Conservation (phyloP, 2,329 filamentous ascomycete species). For the Camillea tinctor region DNA sequence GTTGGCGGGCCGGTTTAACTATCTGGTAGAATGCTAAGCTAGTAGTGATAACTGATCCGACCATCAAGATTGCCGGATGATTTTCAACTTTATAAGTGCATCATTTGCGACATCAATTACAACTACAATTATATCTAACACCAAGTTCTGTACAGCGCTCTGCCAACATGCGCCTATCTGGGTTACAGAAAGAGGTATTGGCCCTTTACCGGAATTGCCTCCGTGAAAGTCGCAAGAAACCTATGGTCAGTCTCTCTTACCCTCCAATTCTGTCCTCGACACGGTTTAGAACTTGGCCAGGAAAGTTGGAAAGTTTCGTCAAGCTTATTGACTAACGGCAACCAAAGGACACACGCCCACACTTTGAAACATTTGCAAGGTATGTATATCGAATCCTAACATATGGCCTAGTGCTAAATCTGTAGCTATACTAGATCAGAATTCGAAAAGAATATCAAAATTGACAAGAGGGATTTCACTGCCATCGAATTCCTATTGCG, state of each 20-base stretch:
- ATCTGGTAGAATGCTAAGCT: too few species aligned
- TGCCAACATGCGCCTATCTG: constrained; percentile 62
- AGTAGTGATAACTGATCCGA: too few species aligned
- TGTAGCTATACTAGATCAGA: constrained; percentile 61
- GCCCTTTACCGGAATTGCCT: constrained; percentile 84
- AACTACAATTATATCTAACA: background rate
- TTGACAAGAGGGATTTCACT: constrained; percentile 82
- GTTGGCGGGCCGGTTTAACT: background rate
- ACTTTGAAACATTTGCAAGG: constrained; percentile 66
- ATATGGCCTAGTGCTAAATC: constrained; percentile 2
- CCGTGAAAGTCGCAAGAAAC: constrained; percentile 78
- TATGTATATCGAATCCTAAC: constrained; percentile 30
- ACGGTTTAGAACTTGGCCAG: background rate
- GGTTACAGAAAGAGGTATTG: constrained; percentile 86
- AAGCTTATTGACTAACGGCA: constrained; percentile 1
- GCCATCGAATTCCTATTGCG: constrained; percentile 83
- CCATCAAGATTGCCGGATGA: background rate
- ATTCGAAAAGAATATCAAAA: constrained; percentile 66
- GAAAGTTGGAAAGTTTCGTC: background rate
- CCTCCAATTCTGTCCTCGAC: constrained; percentile 7
- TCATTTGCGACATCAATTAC: background rate
- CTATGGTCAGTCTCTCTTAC: constrained; percentile 52
- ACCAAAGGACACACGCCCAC: constrained; percentile 51
- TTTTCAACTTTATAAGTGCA: background rate
- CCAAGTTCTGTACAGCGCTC: background rate